Evolutionary conservation across 2,329 filamentous ascomycete species (phyloP), one percentile per base, ranked within the genome.

Genomic region (Ceratocystis ficicola): DNA sequence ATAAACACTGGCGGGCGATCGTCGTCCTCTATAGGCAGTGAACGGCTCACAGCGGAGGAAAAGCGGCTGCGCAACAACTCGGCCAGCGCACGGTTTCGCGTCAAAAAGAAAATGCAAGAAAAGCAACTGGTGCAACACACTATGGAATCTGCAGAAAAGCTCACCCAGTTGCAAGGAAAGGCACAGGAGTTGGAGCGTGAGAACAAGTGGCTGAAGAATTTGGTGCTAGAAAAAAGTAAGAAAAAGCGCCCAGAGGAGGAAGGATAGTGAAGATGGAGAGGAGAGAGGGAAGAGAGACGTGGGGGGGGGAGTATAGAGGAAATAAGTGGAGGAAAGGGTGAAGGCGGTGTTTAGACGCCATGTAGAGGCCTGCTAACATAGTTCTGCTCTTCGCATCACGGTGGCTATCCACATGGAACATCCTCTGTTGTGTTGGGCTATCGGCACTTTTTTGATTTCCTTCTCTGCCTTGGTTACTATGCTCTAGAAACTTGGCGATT

Each of bases 91-190:
- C 81, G 84, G 60, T 87, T 87, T 76, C 81, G 84, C 55, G 80
- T 85, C 72, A 87, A 87, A 78, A 87, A 87, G 79, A 87, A 87
- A 77, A 83, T 86, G 73, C 80, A 84, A 62, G 84, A 87, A 73
- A 81, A 84, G 72, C 79, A 82, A n/a, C 78, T 86, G 64, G 83
- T 84, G 71, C 76, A 76, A 30, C 80, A 79, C 2, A 80, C 83
- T n/a, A 83, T 83, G 68, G 84, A 86, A 60, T 81, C 84, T 69
- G 81, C 81, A 25, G 82, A 85, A 62, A 83, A 83, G 72, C 82
- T 83, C 61, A 76, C 78, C 50, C 78, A 78, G 57, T 76, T 87
- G 15, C 82, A 86, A 71, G 77, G 78, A 64, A 77, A 78, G 17
- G 78, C 85, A 55, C 78, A 76, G 57, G 80, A 83, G 69, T 74